Evolutionary conservation across 257 asterid species (phyloP).

Genomic region (Rehmannia glutinosa): DNA sequence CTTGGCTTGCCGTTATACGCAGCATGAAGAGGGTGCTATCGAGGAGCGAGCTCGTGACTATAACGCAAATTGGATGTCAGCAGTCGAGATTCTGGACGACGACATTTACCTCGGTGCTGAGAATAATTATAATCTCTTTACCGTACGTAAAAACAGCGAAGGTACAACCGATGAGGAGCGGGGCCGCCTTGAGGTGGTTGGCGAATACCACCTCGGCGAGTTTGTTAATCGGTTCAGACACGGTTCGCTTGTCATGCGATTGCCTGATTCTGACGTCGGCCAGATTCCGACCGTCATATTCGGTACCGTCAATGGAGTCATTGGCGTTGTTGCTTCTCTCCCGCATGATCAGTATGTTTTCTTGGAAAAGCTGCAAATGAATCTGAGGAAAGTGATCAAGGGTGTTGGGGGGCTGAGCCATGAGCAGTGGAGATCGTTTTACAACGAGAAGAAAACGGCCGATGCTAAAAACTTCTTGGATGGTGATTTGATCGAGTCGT

Average conservation of each 20-base stretch:
- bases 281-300: constrained; percentile 93
- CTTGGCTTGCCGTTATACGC: constrained; percentile 10
- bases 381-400: constrained; percentile 80
- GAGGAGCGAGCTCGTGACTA: constrained; percentile 99
- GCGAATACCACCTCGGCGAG: constrained; percentile 98
- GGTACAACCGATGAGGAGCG: constrained; percentile 98
- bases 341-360: constrained; percentile 74
- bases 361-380: constrained; percentile 75
- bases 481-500: constrained; percentile 90
- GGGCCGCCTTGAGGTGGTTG: constrained; percentile 95
- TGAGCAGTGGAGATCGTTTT: constrained; percentile 96
- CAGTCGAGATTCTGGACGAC: constrained; percentile 96
- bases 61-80: constrained; percentile 98
- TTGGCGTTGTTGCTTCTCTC: constrained; percentile 89
- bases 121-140: constrained; percentile 78
- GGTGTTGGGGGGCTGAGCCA: constrained; percentile 97
- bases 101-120: constrained; percentile 93
- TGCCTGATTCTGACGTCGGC: constrained; percentile 88
- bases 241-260: constrained; percentile 94
- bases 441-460: constrained; percentile 77
- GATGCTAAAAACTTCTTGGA: constrained; percentile 86
- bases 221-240: constrained; percentile 86
- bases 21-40: constrained; percentile 99
- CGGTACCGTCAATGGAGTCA: constrained; percentile 92
- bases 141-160: constrained; percentile 88